phyloP scores from a whole-genome alignment of 148 eudicot genomes.

The Arbutus unedo region DNA sequence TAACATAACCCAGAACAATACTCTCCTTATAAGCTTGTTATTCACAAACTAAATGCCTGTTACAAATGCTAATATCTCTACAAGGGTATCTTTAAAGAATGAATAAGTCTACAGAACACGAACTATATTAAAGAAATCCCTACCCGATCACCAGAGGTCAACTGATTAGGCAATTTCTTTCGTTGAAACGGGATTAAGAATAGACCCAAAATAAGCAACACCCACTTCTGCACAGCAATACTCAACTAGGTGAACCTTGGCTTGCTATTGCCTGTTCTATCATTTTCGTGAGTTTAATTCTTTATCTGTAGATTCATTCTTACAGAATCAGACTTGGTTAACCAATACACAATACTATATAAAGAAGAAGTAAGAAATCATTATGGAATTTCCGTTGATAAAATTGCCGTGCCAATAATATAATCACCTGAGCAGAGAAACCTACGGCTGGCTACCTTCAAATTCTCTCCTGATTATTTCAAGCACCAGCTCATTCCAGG shows the following conservation, averaged over 20 bases:
- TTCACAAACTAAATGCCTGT: background rate
- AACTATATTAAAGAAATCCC: background rate
- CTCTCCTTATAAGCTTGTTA: background rate
- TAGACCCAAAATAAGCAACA: background rate
- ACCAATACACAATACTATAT: too few species aligned
- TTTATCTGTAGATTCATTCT: too few species aligned
- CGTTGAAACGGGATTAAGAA: background rate
- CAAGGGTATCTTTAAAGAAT: background rate
- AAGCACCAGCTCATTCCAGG: conserved; percentile 83
- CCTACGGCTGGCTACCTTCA: conserved; percentile 17
- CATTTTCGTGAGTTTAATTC: too few species aligned
- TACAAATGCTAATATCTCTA: conserved; percentile 12
- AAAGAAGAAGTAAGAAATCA: too few species aligned
- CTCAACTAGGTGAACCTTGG: too few species aligned
- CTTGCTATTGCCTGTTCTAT: too few species aligned
- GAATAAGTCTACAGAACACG: background rate
- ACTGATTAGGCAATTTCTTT: too few species aligned
- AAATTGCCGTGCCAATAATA: too few species aligned
- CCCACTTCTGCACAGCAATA: too few species aligned
- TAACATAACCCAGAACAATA: background rate
- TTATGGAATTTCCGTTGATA: too few species aligned
- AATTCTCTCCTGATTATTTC: conserved; percentile 69
- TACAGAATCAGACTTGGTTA: too few species aligned
- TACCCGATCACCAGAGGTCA: too few species aligned
- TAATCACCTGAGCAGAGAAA: background rate